A percentile compares a stretch with the other conserved stretches of the same genome.
Conservation (phyloP, 306 rosid genomes). For the Ormosia semicastrata region DNA sequence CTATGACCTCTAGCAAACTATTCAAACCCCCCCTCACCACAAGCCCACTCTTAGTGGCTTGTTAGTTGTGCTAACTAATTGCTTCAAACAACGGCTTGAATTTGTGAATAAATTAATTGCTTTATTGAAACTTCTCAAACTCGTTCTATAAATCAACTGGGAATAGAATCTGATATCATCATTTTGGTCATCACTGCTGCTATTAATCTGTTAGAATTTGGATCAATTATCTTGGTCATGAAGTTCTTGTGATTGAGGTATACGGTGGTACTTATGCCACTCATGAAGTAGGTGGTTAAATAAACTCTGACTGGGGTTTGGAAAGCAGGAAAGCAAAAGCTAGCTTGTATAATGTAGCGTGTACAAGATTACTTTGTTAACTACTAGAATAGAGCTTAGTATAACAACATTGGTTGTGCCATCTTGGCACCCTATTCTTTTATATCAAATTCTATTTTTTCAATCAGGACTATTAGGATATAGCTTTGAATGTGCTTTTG, state of each 20-base stretch:
- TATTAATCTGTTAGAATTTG: slow-evolving; percentile 8
- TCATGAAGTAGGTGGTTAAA: background rate
- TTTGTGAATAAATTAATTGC: background rate
- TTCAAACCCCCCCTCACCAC: background rate
- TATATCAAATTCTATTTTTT: background rate
- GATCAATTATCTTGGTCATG: background rate
- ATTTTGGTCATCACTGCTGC: background rate
- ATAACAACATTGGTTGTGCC: background rate
- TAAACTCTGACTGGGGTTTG: background rate
- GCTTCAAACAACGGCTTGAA: background rate
- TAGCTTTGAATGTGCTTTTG: background rate
- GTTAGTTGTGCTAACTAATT: background rate
- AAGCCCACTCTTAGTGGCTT: background rate
- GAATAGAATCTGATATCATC: background rate
- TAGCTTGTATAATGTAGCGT: background rate
- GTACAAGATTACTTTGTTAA: background rate
- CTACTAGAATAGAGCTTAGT: background rate
- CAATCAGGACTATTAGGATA: background rate
- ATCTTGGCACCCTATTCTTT: background rate
- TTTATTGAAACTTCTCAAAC: background rate
- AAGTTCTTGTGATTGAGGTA: background rate
- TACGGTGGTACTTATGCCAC: background rate
- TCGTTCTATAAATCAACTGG: background rate
- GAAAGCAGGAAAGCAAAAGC: background rate
- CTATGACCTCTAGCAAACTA: background rate